Base-by-base conservation (phyloP, 2,329 filamentous ascomycete species). In the Exophiala sp. region DNA sequence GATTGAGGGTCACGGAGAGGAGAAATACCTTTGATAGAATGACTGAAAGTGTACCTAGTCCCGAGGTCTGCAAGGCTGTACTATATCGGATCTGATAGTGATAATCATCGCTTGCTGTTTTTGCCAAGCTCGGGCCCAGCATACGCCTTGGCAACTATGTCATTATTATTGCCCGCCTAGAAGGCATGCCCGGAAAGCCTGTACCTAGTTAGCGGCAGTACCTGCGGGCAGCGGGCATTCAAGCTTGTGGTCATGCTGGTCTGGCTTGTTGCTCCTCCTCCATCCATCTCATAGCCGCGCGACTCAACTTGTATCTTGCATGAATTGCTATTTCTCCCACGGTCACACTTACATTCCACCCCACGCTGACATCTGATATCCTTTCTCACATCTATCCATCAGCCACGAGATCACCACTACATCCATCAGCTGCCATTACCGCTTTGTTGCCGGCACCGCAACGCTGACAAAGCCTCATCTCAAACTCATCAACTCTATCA, bases 301-400 rank as follows among this genome's bases (percentile, higher is more conserved):
- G 40, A 9, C 16, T 43, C 43, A 24, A 24, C 50, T 46, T 52
- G 42, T 52, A 52, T 46, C 50, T 47, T 44, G 48, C 48, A 51
- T 44, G 32, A 44, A 40, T 43, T 33, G 24, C 9, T 36, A 24
- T n/a, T 21, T 16, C 34, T 47, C 34, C 36, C 41, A 32, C 34
- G 32, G 46, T 21, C 50, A 43, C 43, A 42, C 35, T 34, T 33
- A 41, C 43, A 21, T 47, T 35, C 47, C 47, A 39, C 43, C 52
- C 50, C 57, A 24, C 54, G 57, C 57, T 56, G 57, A 59, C 57
- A 48, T 42, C 50, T 34, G 38, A 47, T 55, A 50, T 50, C 36
- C 52, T 59, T 52, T 46, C 52, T 55, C 44, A 36, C 43, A 50
- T 29, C 24, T 29, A 29, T 24, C 45, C 39, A 8, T 14, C 47